These are phyloP conservation scores for Blastobotrys muscicola DNA, from an alignment of 805 yeast species.

Conservation along the genomic window DNA sequence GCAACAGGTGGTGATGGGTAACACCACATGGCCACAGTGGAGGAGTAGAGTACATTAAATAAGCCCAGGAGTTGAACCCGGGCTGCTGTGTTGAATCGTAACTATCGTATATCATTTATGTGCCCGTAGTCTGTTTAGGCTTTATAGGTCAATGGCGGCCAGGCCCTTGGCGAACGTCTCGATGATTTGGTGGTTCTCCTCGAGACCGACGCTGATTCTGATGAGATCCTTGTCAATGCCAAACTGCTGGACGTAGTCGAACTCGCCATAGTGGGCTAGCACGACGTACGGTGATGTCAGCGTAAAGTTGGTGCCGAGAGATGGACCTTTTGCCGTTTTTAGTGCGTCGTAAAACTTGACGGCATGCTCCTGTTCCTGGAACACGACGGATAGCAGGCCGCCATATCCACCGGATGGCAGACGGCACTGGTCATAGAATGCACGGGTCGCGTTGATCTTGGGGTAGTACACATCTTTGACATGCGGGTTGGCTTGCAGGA, in stretches of 20 bases:
- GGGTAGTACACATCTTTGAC: constrained; percentile 71
- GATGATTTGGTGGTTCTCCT: constrained; percentile 51
- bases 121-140: too few relatives aligned
- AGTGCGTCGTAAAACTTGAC: constrained; percentile 63
- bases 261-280: constrained; percentile 73
- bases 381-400: constrained; percentile 68
- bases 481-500: constrained; percentile 29
- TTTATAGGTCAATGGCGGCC: too few relatives aligned
- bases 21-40: too few relatives aligned
- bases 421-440: constrained; percentile 62
- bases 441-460: constrained; percentile 38
- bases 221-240: constrained; percentile 74
- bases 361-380: constrained; percentile 56
- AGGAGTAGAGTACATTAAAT: too few relatives aligned
- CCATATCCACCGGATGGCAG: constrained; percentile 80
- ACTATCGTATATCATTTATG: too few relatives aligned
- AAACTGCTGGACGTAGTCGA: constrained; percentile 70
- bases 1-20: too few relatives aligned
- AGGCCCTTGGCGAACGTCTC: constrained; percentile 28
- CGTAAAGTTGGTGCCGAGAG: constrained; percentile 82
- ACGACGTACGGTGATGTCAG: constrained; percentile 85
- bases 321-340: constrained; percentile 75
- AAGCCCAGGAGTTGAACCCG: too few relatives aligned
- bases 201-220: constrained; percentile 78
- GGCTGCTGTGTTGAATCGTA: too few relatives aligned